Evolutionary conservation across 345 rosid species (phyloP), one percentile per base, ranked within the genome.

Genomic region (Salix suchowensis): DNA sequence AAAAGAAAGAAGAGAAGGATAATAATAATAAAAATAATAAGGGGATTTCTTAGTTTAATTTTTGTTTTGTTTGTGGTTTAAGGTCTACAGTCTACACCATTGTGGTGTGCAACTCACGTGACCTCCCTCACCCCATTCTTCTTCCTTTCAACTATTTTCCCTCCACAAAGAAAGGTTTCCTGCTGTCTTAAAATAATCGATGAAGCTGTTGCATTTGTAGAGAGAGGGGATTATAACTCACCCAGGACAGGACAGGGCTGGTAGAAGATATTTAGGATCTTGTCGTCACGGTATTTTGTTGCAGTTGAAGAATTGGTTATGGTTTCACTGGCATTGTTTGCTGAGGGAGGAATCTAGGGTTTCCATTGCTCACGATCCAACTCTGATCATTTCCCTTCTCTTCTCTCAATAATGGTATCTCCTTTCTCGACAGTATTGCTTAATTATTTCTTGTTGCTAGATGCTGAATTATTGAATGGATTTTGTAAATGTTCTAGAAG

Each of bases 331-430:
- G 73, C 81, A 65, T 83, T 77, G 61, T 34, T 15, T 15, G 5
- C 52, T n/a, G 37, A 30, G 61, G 66, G 66, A 19, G 66, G 68
- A 69, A 77, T 66, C 86, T 79, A 73, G 79, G 82, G 82, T 74
- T 76, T 67, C 61, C 24, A 77, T 58, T 72, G 81, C 69, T 39
- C 82, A 30, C 79, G 75, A 78, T 81, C 87, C 67, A 70, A 80
- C 79, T 77, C 80, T 70, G 55, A 74, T 70, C 44, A 39, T 75
- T 69, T 75, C 28, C 13, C 5, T 58, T 58, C 28, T 58, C 8
- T 62, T 71, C 71, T 11, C 67, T 71, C 71, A 70, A 78, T 30
- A 71, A 87, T 87, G 90, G 90, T 85, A 23, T 1, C 60, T 73
- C 64, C 52, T 50, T 55, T 74, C 23, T 61, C 40, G 16, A 6